phyloP scores from a whole-genome alignment of 495 filamentous ascomycete species.

The Pyrenula massariospora region DNA sequence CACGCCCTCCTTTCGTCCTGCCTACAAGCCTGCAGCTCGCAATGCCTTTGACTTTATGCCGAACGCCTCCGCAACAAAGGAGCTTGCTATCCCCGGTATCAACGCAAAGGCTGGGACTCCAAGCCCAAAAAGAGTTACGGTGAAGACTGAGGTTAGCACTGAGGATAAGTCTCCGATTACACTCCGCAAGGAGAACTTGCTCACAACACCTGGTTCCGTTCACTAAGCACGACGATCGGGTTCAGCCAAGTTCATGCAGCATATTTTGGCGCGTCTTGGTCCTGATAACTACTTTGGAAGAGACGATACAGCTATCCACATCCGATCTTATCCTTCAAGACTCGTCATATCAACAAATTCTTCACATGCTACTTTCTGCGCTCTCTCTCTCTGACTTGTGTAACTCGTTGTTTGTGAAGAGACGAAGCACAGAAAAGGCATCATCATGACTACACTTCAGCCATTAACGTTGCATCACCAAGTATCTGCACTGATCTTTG shows the following conservation, averaged over 20 bases:
- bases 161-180: background rate
- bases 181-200: background rate
- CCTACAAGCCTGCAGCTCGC: slow-evolving; percentile 4
- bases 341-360: background rate
- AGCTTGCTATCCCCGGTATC: slow-evolving; percentile 13
- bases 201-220: background rate
- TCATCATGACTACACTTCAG: background rate
- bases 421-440: background rate
- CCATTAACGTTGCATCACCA: background rate
- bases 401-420: background rate
- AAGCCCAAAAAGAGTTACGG: slow-evolving; percentile 24
- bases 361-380: background rate
- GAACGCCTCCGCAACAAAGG: slow-evolving; percentile 21
- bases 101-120: slow-evolving; percentile 15
- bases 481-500: background rate
- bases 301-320: background rate
- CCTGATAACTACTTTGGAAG: background rate
- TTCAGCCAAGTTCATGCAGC: background rate
- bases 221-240: background rate
- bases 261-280: background rate
- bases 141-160: background rate
- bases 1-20: background rate
- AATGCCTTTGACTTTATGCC: slow-evolving; percentile 12
- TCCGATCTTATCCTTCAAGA: background rate
- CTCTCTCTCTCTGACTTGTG: background rate